Percentiles rank a stretch among this genome's conserved stretches.
Conservation (phyloP, 768 basidiomycete species). For the Collybia sp. region DNA sequence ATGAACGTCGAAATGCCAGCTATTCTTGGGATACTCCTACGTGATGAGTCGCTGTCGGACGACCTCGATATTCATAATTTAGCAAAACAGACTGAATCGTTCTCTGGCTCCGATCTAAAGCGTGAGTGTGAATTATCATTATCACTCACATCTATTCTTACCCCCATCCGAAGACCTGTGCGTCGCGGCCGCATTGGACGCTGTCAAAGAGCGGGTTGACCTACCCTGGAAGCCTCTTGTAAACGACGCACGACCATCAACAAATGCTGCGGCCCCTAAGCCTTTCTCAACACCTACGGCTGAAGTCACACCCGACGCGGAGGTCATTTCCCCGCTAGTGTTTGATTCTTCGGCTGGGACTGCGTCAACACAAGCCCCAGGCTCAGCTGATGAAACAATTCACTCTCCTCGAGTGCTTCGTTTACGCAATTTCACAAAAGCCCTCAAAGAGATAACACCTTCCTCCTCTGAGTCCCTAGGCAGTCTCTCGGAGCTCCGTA, state of each 20-base stretch:
- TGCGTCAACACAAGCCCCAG: too few species aligned
- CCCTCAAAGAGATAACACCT: constrained; percentile 85
- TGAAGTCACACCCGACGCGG: not conserved
- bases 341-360: constrained; percentile 8
- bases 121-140: constrained; percentile 48
- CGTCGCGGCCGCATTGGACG: constrained; percentile 87
- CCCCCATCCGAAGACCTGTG: constrained; percentile 65
- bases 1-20: constrained; percentile 36
- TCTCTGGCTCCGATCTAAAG: constrained; percentile 94
- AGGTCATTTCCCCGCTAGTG: not conserved
- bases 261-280: constrained; percentile 10
- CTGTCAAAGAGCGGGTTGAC: constrained; percentile 79
- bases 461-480: constrained; percentile 82
- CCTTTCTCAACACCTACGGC: constrained; percentile 10
- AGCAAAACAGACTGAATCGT: constrained; percentile 73
- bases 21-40: constrained; percentile 82
- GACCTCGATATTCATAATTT: constrained; percentile 60
- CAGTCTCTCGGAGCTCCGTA: constrained; percentile 68
- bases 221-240: constrained; percentile 61
- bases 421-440: constrained; percentile 72
- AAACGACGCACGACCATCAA: too few species aligned
- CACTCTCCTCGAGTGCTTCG: constrained; percentile 26
- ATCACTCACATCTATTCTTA: constrained; percentile 6
- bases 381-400: not conserved
- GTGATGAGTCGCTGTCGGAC: constrained; percentile 66